These are phyloP conservation scores for Cladosporium sp. DNA, from an alignment of 2,329 filamentous ascomycete genomes.

Conservation along the genomic window DNA sequence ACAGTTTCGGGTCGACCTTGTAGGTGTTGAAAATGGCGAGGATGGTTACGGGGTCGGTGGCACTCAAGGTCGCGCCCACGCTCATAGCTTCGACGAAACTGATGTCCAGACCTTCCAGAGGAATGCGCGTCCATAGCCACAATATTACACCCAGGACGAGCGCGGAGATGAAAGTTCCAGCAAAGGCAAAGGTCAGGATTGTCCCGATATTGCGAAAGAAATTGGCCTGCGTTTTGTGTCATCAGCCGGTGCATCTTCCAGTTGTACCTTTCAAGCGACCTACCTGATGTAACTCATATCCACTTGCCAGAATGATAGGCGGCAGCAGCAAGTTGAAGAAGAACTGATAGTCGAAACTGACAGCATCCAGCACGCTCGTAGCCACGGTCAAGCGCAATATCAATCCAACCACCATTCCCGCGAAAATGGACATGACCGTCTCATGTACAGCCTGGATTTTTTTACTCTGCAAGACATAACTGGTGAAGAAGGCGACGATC, in stretches of 20 bases:
- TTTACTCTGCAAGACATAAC: slow-evolving; percentile 92
- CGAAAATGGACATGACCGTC: slow-evolving; percentile 97
- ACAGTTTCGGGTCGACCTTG: slow-evolving; percentile 97
- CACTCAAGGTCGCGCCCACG: slow-evolving; percentile 90
- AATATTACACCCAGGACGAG: slow-evolving; percentile 87
- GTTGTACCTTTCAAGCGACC: slow-evolving; percentile 14
- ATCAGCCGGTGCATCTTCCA: neutral
- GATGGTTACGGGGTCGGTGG: slow-evolving; percentile 95
- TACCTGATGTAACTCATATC: slow-evolving; percentile 90
- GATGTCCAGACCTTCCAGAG: slow-evolving; percentile 78
- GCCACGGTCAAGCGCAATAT: slow-evolving; percentile 76
- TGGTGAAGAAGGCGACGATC: slow-evolving; percentile 91
- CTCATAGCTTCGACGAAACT: slow-evolving; percentile 94
- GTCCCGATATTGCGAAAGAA: slow-evolving; percentile 98
- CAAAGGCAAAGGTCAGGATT: slow-evolving; percentile 95
- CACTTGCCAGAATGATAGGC: slow-evolving; percentile 93
- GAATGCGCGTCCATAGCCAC: slow-evolving; percentile 82
- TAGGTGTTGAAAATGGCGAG: slow-evolving; percentile 98
- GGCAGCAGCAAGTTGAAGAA: slow-evolving; percentile 99
- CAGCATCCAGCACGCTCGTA: slow-evolving; percentile 79
- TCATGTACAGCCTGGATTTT: slow-evolving; percentile 97
- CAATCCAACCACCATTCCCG: slow-evolving; percentile 92
- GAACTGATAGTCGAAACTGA: slow-evolving; percentile 98
- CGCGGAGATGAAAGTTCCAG: slow-evolving; percentile 93
- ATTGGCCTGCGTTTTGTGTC: slow-evolving; percentile 60